These are phyloP conservation scores for Sutorius australiensis DNA, from an alignment of 768 basidiomycete genomes.

Conservation along the genomic window DNA sequence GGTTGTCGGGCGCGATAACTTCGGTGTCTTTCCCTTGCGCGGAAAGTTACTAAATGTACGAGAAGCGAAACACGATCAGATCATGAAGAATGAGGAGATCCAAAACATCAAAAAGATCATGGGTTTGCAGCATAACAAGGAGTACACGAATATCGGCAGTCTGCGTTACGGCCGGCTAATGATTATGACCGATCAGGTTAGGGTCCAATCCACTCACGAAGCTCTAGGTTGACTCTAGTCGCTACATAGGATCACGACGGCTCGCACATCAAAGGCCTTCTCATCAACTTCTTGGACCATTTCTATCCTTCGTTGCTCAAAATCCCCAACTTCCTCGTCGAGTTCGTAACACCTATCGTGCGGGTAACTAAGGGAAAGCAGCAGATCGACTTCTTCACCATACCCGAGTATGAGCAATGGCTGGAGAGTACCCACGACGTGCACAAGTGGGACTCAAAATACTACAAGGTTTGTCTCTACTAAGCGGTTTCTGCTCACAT, in stretches of 20 bases:
- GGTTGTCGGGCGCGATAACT: slow-evolving; percentile 94
- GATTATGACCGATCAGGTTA: slow-evolving; percentile 99
- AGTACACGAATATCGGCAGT: slow-evolving; percentile 62
- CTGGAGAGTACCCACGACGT: slow-evolving; percentile 69
- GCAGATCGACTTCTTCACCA: slow-evolving; percentile 88
- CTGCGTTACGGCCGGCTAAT: slow-evolving; percentile 93
- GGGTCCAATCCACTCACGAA: not conserved
- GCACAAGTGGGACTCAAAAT: slow-evolving; percentile 87
- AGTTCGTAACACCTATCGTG: slow-evolving; percentile 98
- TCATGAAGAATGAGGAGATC: slow-evolving; percentile 98
- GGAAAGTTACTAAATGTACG: slow-evolving; percentile 97
- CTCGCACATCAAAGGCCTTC: slow-evolving; percentile 99
- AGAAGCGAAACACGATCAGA: slow-evolving; percentile 92
- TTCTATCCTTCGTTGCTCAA: slow-evolving; percentile 94
- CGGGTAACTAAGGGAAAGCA: slow-evolving; percentile 82
- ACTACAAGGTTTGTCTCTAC: slow-evolving; percentile 79
- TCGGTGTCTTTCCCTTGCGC: slow-evolving; percentile 95
- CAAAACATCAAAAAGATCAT: slow-evolving; percentile 98
- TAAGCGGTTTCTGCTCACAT: not conserved
- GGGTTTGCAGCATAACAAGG: slow-evolving; percentile 92
- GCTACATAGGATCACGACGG: slow-evolving; percentile 89
- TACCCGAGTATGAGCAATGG: slow-evolving; percentile 97
- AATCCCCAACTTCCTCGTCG: slow-evolving; percentile 88
- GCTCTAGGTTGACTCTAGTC: not conserved
- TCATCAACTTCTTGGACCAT: slow-evolving; percentile 97